phyloP scores from a whole-genome alignment of 2,329 filamentous ascomycete genomes.

The Penicillium sp. region DNA sequence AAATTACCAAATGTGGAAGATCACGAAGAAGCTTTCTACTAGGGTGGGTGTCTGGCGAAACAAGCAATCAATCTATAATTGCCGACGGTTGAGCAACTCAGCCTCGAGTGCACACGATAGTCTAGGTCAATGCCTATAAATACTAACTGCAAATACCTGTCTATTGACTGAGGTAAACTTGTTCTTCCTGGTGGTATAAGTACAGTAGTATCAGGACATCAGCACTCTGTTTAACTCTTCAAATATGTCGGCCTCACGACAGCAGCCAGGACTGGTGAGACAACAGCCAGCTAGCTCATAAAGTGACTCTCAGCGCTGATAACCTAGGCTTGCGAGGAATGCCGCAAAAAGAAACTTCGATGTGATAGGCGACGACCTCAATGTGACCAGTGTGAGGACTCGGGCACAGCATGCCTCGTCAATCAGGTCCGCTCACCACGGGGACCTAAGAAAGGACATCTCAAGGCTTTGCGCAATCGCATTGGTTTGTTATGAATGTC shows the following conservation, averaged over 20 bases:
- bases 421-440: constrained; percentile 25
- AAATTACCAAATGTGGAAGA: not conserved
- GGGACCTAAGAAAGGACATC: constrained; percentile 29
- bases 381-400: constrained; percentile 28
- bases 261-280: constrained; percentile 10
- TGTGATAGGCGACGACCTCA: constrained; percentile 28
- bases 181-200: not conserved
- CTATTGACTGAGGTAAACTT: not conserved
- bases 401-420: constrained; percentile 28
- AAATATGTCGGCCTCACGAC: constrained; percentile 1
- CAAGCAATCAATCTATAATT: not conserved
- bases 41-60: not conserved
- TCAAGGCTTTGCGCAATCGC: constrained; percentile 27
- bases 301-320: not conserved
- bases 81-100: not conserved
- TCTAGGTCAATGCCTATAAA: not conserved
- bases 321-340: constrained; percentile 28
- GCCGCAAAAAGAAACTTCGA: constrained; percentile 29
- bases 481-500: constrained; percentile 21
- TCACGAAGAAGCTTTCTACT: not conserved
- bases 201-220: not conserved
- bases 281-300: not conserved
- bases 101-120: not conserved
- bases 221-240: not conserved
- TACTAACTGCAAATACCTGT: not conserved